phyloP scores from a whole-genome alignment of 1,139 yeast species.

The Debaryomyces sp. region DNA sequence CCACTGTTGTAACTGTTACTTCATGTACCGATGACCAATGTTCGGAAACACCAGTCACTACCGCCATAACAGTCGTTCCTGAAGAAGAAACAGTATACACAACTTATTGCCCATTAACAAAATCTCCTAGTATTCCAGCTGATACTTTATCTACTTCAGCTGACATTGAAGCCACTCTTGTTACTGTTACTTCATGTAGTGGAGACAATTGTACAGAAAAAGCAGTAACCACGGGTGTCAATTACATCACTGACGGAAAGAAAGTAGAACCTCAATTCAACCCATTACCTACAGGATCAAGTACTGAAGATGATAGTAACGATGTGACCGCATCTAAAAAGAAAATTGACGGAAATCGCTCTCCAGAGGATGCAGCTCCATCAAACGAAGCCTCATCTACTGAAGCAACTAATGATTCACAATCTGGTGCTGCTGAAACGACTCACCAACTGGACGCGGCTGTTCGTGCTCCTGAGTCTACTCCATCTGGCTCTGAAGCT shows the following conservation, averaged over 20 bases:
- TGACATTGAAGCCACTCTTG: conserved; percentile 26
- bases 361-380: neutral
- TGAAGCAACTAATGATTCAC: neutral
- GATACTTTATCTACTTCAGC: conserved; percentile 27
- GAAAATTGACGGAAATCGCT: neutral
- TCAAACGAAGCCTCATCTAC: neutral
- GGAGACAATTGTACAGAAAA: conserved; percentile 33
- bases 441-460: neutral
- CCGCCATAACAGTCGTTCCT: conserved; percentile 29
- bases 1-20: conserved; percentile 48
- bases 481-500: neutral
- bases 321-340: neutral
- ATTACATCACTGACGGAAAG: conserved; percentile 7
- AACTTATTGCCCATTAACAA: conserved; percentile 36
- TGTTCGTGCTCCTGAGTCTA: neutral
- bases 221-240: conserved; percentile 32
- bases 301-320: neutral
- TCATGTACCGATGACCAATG: conserved; percentile 44
- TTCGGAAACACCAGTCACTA: conserved; percentile 31
- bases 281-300: neutral
- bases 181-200: conserved; percentile 53
- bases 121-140: neutral
- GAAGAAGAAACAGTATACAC: conserved; percentile 30
- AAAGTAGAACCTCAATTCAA: neutral
- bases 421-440: neutral